Base-by-base conservation (phyloP, 441 rosid genomes). In the Flueggea neowawraea region DNA sequence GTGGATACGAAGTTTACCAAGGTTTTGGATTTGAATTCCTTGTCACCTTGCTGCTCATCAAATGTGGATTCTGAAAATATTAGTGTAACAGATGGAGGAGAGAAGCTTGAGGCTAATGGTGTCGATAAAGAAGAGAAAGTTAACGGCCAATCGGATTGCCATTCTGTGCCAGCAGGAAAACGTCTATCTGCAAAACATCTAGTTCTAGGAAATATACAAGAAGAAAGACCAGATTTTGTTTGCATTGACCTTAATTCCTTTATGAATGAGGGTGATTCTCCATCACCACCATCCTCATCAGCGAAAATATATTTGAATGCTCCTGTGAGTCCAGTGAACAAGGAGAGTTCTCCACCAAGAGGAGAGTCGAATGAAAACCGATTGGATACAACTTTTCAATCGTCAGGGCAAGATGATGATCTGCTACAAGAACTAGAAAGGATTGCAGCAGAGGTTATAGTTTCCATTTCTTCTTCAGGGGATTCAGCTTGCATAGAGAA, bases 391-490 rank as follows among this genome's bases (percentile, higher is more conserved):
- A 61, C 74, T 73, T 43, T 68, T 60, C 48, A 22, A 61, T 74
- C 64, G 10, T 58, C 73, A 12, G 73, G 58, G 11, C 62, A 70
- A 55, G 73, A 64, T 69, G 70, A 58, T 36, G 61, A 49, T 56
- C 17, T 44, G 49, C 54, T 43, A 4, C 75, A 71, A 51, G 77
- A 68, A 31, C 75, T 65, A 43, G 71, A 53, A 9, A 67, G 41
- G 63, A 61, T 64, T 61, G 94, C 90, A 52, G 87, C 84, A 32
- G 81, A 84, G 78, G 77, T 82, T 58, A 70, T 89, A 58, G 80
- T 85, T 64, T 62, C 76, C 58, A 79, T 89, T 60, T 83, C 91
- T 14, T 75, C 83, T 54, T 69, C 67, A 60, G 62, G 60, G 69
- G 61, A 16, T 55, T 66, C 48, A 61, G 58, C 55, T 66, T 47